Evolutionary conservation across 768 basidiomycete genomes (phyloP).

Genomic region (Russula virescens): DNA sequence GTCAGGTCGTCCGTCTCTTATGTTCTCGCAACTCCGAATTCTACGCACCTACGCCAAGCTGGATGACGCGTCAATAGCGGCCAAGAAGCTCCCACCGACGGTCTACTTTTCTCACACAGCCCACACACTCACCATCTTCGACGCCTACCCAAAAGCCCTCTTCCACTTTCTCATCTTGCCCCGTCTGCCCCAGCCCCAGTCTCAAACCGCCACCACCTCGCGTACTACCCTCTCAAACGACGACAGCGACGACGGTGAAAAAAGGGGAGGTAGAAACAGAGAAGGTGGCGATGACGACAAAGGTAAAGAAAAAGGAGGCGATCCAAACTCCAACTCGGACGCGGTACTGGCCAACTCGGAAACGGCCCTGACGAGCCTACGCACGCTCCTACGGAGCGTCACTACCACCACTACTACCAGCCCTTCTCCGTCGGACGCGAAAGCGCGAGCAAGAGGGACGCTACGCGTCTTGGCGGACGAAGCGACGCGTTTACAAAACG

Average conservation of each 20-base stretch:
- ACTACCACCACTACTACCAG: conserved; percentile 40
- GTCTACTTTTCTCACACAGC: conserved; percentile 53
- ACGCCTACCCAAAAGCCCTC: conserved; percentile 74
- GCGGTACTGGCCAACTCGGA: conserved; percentile 20
- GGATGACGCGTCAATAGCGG: conserved; percentile 34
- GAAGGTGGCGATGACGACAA: background rate
- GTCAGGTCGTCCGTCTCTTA: too few species aligned
- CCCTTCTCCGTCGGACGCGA: conserved; percentile 33
- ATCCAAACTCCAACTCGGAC: background rate
- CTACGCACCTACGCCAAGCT: conserved; percentile 55
- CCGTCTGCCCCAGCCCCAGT: conserved; percentile 29
- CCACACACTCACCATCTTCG: conserved; percentile 60
- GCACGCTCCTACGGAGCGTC: conserved; percentile 35
- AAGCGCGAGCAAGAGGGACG: conserved; percentile 35
- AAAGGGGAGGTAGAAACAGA: too few species aligned
- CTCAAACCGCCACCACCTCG: conserved; percentile 27
- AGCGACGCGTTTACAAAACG: conserved; percentile 47
- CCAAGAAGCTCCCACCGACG: conserved; percentile 47
- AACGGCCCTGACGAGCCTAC: background rate
- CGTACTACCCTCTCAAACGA: background rate
- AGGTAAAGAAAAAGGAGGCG: too few species aligned
- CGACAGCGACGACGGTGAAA: background rate
- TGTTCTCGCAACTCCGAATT: conserved; percentile 36
- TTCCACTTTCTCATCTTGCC: conserved; percentile 91
- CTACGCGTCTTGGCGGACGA: conserved; percentile 50